Conservation (phyloP, 345 rosid species). For the Linum trigynum region DNA sequence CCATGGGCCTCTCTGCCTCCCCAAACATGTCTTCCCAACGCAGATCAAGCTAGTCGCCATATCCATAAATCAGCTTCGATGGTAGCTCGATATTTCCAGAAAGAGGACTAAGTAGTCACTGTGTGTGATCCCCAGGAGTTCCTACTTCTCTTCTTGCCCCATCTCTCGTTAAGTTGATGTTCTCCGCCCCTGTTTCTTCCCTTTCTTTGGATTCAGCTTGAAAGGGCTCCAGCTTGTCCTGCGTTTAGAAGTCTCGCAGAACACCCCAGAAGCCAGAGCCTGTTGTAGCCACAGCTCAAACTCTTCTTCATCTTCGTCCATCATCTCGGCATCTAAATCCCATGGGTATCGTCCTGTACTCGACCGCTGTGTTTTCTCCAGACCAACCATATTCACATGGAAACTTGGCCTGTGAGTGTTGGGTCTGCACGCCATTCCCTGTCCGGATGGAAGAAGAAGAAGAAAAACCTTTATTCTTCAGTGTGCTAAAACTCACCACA, state of each 20-base stretch:
- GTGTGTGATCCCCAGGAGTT: too few relatives aligned
- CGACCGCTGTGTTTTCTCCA: conserved; percentile 60
- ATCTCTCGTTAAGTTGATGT: conserved; percentile 26
- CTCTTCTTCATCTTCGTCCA: conserved; percentile 82
- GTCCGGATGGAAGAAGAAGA: conserved; percentile 6
- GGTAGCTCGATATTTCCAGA: too few relatives aligned
- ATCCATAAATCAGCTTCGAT: too few relatives aligned
- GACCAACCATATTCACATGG: conserved; percentile 92
- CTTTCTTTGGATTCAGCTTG: conserved; percentile 69
- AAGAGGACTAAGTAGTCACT: too few relatives aligned
- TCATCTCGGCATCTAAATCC: conserved; percentile 90
- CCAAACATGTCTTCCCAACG: too few relatives aligned
- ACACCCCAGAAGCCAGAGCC: conserved; percentile 87
- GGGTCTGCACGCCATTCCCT: conserved; percentile 97
- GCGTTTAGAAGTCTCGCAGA: conserved; percentile 77
- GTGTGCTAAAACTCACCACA: background rate
- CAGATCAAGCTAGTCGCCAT: too few relatives aligned
- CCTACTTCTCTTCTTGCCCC: too few relatives aligned
- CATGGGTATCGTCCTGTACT: conserved; percentile 79
- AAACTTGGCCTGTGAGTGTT: conserved; percentile 94
- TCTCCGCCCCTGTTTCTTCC: conserved; percentile 89
- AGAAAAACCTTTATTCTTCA: background rate
- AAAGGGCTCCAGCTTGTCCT: conserved; percentile 97
- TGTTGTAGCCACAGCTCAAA: conserved; percentile 89
- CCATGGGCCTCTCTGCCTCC: too few relatives aligned